A percentile compares a stretch with the other conserved stretches of the same genome.
Evolutionary conservation across 768 basidiomycete species (phyloP).

Genomic region (Cystofilobasidium macerans): DNA sequence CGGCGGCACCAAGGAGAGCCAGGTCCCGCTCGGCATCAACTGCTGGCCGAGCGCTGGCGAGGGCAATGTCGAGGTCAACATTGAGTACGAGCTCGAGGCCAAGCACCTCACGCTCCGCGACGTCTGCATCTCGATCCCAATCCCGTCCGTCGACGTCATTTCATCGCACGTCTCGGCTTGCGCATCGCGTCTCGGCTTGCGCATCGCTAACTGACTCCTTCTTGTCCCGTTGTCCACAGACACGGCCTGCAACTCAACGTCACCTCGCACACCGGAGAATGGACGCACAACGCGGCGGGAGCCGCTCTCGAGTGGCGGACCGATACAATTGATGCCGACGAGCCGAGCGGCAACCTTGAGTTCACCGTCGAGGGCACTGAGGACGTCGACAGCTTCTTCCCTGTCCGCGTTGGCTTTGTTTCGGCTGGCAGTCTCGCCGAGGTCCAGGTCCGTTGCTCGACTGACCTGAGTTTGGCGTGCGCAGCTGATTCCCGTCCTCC

Average conservation of each 20-base stretch:
- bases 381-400: slow-evolving; percentile 78
- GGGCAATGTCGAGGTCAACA: slow-evolving; percentile 86
- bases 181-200: no score
- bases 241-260: slow-evolving; percentile 77
- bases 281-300: slow-evolving; percentile 66
- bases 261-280: slow-evolving; percentile 57
- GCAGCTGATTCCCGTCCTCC: no score
- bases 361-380: slow-evolving; percentile 71
- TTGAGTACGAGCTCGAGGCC: slow-evolving; percentile 94
- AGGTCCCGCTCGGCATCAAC: slow-evolving; percentile 85
- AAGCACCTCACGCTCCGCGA: slow-evolving; percentile 68
- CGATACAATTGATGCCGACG: slow-evolving; percentile 50
- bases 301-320: slow-evolving; percentile 81
- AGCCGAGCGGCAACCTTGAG: slow-evolving; percentile 70
- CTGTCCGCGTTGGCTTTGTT: slow-evolving; percentile 70
- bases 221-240: slow-evolving; percentile 38
- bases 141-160: slow-evolving; percentile 81
- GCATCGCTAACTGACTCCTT: no score
- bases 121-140: slow-evolving; percentile 77
- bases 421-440: slow-evolving; percentile 72
- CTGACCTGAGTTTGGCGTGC: slow-evolving; percentile 44
- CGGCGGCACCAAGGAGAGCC: slow-evolving; percentile 77
- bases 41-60: slow-evolving; percentile 92
- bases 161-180: no score
- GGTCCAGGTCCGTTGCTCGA: slow-evolving; percentile 45